Conservation (phyloP, 2,329 filamentous ascomycete species). For the Alternaria triticina region DNA sequence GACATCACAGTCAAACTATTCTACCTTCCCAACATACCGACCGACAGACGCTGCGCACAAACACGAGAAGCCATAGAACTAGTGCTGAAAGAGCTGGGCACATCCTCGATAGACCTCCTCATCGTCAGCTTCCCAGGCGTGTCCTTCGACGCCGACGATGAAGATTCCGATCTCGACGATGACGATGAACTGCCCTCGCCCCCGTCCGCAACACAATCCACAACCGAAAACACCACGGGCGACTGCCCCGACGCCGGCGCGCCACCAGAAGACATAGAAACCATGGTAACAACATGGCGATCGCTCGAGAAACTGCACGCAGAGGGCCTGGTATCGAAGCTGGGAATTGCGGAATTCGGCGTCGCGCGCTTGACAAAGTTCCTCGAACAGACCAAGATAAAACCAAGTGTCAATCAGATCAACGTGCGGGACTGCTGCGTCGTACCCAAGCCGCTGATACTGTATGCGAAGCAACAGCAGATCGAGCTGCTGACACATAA, state of each 20-base stretch:
- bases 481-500: constrained; percentile 93
- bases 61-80: constrained; percentile 79
- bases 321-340: constrained; percentile 72
- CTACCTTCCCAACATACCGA: constrained; percentile 76
- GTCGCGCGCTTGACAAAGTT: constrained; percentile 81
- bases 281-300: constrained; percentile 70
- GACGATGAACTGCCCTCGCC: constrained; percentile 52
- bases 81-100: constrained; percentile 79
- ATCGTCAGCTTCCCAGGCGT: constrained; percentile 94
- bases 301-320: constrained; percentile 75
- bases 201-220: constrained; percentile 22
- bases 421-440: constrained; percentile 96
- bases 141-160: constrained; percentile 90
- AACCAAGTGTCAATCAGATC: constrained; percentile 90
- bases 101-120: constrained; percentile 80
- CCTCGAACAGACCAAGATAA: constrained; percentile 71
- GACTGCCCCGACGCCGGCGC: constrained; percentile 34
- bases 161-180: constrained; percentile 75
- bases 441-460: constrained; percentile 84
- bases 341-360: constrained; percentile 92
- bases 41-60: constrained; percentile 70
- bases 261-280: constrained; percentile 62
- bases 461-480: constrained; percentile 79
- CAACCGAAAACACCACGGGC: constrained; percentile 53
- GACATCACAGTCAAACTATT: constrained; percentile 97